Evolutionary conservation across 2,329 filamentous ascomycete genomes (phyloP), one percentile per base, ranked within the genome.

Genomic region (Parastagonospora nodorum): DNA sequence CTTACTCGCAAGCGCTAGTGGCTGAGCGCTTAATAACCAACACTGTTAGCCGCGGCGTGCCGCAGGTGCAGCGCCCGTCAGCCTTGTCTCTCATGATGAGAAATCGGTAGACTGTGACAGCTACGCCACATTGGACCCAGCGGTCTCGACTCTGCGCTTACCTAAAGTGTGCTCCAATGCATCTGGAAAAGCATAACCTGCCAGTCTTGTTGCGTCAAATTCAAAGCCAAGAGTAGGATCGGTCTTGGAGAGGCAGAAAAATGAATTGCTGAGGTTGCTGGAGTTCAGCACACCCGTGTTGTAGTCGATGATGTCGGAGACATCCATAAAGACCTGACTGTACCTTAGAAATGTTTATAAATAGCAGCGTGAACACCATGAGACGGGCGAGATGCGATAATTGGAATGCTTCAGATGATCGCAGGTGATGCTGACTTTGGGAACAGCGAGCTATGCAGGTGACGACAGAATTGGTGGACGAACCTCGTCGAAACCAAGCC

Each of bases 401-500:
- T 4, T 19, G 8, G 14, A 29, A 12, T 10, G 28, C 11, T 29
- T 29, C 27, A 42, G 24, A 42, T 27, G 16, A 27, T 24, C 27
- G 19, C 38, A 28, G 19, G 9, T 28, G 19, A 16, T 16, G 19
- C 14, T 37, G 35, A 9, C n/a, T 24, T 37, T 31, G 29, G 32
- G 38, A 16, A n/a, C n/a, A n/a, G n/a, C 10, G 35, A 15, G 11
- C 24, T 19, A 14, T n/a, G 33, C 30, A 27, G 38, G 3, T 12
- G 27, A 32, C 16, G 19, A 39, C 16, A 24, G 19, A 19, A 39
- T 32, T 19, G 35, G 31, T 42, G 35, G 15, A 52, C 60, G 41
- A 50, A 96, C 87, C 78, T 97, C 94, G 70, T 97, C 94, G 58
- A 97, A 90, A 0, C 94, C 93, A 27, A 97, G 77, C 16, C 88